Base-by-base conservation (phyloP, 805 yeast species). In the Candida broadrunensis region DNA sequence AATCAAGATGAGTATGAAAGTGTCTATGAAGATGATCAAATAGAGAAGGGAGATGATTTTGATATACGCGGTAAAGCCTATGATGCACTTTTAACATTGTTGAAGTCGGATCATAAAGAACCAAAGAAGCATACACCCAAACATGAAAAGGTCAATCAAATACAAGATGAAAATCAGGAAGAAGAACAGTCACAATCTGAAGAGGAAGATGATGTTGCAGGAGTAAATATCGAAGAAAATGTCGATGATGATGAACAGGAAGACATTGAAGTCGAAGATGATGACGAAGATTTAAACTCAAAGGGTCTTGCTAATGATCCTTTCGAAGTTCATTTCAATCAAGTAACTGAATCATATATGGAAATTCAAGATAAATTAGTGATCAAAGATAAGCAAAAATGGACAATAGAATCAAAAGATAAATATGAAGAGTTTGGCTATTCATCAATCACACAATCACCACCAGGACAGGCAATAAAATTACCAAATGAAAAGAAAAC, bases 281-380 rank as follows among this genome's bases (percentile, higher is more conserved):
- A 50, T 2, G 57, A 44, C 1, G 54, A 47, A 6, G 57, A 47
- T 7, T 53, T 45, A 11, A 63, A 50, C 4, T 72, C 55, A 5
- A 70, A 61, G 4, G 69, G 65, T 35, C 39, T 49, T 9, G 56
- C 61, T 6, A 19, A 11, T 2, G 97, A 91, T 62, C 87, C 95
- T 0, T 89, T 86, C 51, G 86, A 85, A 45, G 54, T 63, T 11
- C 98, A 90, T 58, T 90, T 85, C 60, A 83, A 81, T 36, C 63
- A 68, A 16, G 67, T 76, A 16, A 60, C 74, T 4, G 75, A 73
- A 2, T 58, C 61, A 9, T 57, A 50, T 47, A 51, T 63, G 25
- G 62, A 62, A 5, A 51, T 46, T 14, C 58, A 64, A 34, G 55
- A 56, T 31, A 44, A 47, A n/a, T 49, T 52, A 1, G 9, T 46